phyloP scores from a whole-genome alignment of 192 early-diverging fungal species.

The Rhizoclosmatium globosum region DNA sequence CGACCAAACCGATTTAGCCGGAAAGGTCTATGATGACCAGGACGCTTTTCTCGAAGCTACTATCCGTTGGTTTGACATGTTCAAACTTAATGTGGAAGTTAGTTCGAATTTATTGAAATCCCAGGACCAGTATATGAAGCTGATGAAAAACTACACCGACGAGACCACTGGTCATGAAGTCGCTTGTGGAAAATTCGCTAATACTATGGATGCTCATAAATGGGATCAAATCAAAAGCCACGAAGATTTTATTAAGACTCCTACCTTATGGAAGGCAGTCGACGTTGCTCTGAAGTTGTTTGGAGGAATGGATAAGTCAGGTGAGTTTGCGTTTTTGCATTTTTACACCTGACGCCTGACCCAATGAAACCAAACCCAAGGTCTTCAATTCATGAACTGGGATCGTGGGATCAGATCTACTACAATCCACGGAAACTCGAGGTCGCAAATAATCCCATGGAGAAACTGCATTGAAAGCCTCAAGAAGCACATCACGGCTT shows the following conservation, averaged over 20 bases:
- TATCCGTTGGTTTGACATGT: neutral
- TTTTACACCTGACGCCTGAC: neutral
- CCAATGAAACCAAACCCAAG: neutral
- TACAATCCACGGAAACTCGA: neutral
- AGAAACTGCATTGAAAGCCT: neutral
- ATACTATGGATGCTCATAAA: neutral
- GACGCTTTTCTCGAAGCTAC: neutral
- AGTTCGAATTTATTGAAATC: too few species aligned
- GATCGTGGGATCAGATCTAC: neutral
- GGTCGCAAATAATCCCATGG: neutral
- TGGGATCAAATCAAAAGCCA: neutral
- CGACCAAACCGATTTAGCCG: neutral
- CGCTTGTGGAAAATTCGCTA: neutral
- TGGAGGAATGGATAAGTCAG: neutral
- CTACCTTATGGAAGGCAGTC: neutral
- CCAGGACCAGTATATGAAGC: neutral
- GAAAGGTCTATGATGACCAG: neutral
- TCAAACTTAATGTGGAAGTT: neutral
- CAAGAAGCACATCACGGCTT: neutral
- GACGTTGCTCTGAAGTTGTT: neutral
- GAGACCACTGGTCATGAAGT: neutral
- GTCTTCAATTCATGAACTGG: neutral
- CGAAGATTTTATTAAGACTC: neutral
- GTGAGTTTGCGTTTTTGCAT: neutral
- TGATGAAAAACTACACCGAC: neutral